Evolutionary conservation across 495 filamentous ascomycete genomes (phyloP).

Genomic region (Amniculicola lignicola): DNA sequence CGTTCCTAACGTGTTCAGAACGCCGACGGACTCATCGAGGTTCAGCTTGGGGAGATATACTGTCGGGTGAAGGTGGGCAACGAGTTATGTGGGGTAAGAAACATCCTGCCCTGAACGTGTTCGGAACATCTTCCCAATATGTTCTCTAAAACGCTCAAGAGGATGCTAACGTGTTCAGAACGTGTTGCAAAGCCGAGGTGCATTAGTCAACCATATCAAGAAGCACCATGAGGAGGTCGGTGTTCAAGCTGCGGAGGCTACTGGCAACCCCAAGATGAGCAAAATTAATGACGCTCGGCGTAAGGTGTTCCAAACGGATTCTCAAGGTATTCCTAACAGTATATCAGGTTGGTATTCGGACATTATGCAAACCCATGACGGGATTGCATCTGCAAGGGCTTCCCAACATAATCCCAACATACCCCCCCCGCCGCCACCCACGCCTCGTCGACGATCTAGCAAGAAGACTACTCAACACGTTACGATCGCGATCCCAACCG

Average conservation of each 20-base stretch:
- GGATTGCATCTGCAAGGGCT: background rate
- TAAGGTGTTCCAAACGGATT: background rate
- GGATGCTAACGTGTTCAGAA: too few species aligned
- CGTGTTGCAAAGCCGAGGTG: background rate
- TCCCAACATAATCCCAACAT: background rate
- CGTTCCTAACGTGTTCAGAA: too few species aligned
- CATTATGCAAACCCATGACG: background rate
- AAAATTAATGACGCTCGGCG: background rate
- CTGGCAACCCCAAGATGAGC: too few species aligned
- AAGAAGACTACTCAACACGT: too few species aligned
- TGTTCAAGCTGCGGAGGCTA: background rate
- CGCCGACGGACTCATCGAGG: too few species aligned
- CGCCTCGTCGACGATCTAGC: too few species aligned
- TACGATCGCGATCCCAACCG: too few species aligned
- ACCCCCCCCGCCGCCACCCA: background rate
- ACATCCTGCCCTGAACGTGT: too few species aligned
- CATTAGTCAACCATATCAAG: constrained; percentile 1
- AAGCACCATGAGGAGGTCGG: background rate
- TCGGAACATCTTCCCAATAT: too few species aligned
- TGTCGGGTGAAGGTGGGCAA: too few species aligned
- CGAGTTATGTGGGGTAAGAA: background rate
- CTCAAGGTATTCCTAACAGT: background rate
- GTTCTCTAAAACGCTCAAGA: too few species aligned
- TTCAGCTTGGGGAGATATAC: too few species aligned
- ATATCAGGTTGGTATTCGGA: background rate